phyloP scores from a whole-genome alignment of 1,284 basidiomycete genomes.

The Ceratobasidium sp. region DNA sequence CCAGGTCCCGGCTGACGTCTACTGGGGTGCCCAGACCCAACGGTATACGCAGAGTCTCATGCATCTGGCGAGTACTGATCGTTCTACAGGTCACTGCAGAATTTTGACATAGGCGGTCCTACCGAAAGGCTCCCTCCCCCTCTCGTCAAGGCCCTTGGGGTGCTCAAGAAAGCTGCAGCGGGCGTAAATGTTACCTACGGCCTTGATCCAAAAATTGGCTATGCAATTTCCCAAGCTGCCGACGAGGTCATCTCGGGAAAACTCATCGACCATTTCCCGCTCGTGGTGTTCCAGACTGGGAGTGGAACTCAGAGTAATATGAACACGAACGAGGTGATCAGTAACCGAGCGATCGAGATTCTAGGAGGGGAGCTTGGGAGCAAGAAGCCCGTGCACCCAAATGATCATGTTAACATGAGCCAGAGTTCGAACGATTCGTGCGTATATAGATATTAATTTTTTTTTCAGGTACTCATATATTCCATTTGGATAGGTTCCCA shows the following conservation, averaged over 20 bases:
- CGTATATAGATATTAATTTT: slow-evolving; percentile 52
- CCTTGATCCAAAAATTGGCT: slow-evolving; percentile 87
- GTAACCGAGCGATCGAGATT: slow-evolving; percentile 97
- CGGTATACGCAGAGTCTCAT: slow-evolving; percentile 62
- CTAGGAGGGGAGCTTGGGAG: slow-evolving; percentile 95
- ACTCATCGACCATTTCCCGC: slow-evolving; percentile 94
- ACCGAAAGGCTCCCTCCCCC: slow-evolving; percentile 93
- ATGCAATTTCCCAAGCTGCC: slow-evolving; percentile 92
- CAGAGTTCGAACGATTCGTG: slow-evolving; percentile 99
- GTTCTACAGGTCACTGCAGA: slow-evolving; percentile 81
- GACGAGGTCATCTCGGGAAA: slow-evolving; percentile 99
- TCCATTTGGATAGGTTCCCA: slow-evolving; percentile 78
- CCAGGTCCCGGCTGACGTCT: slow-evolving; percentile 91
- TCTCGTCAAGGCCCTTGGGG: slow-evolving; percentile 97
- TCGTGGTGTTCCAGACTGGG: slow-evolving; percentile 99
- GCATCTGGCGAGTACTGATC: not conserved
- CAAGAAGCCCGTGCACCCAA: slow-evolving; percentile 98
- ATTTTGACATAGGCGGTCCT: slow-evolving; percentile 98
- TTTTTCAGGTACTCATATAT: slow-evolving; percentile 14
- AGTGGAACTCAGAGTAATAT: slow-evolving; percentile 99
- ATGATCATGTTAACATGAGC: slow-evolving; percentile 99
- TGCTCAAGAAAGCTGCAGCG: slow-evolving; percentile 97
- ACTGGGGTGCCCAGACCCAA: slow-evolving; percentile 99
- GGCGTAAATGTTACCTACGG: slow-evolving; percentile 92
- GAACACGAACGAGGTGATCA: slow-evolving; percentile 99